Evolutionary conservation across 164 flowering plant species (phyloP), one percentile per base, ranked within the genome.

Genomic region (Liquidambar formosana): DNA sequence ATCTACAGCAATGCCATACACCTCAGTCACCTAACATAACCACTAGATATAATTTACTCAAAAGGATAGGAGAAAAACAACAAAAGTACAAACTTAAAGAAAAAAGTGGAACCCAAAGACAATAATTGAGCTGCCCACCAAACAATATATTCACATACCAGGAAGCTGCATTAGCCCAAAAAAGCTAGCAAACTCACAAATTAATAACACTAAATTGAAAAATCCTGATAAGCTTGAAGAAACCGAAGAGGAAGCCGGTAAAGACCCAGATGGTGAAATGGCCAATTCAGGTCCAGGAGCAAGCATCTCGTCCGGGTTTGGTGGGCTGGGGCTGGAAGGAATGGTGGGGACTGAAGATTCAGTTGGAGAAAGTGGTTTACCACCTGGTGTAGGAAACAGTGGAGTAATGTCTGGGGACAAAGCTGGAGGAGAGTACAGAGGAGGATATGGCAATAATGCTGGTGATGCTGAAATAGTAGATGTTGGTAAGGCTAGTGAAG

Each of bases 281-380:
- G 78, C 82, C 4, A 61, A 18, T 12, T 19, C 77, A 21, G 82
- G 76, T 0, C 71, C 86, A 3, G 79, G 76, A 71, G 83, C 64
- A 0, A 16, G 73, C 21, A 63, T 23, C 5, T 6, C 66, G 33
- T 88, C 88, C 1, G 90, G 90, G 60, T 88, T 88, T 0, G 93
- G 90, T 15, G 93, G 92, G 75, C 88, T 86, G 4, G 76, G 93
- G 69, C 82, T 84, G 21, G 93, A 79, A 33, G 93, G 88, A 51
- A 88, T 86, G 18, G 78, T 81, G 18, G 90, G 90, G 33, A 80
- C 19, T 4, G 88, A 72, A 1, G 83, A 76, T 13, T 74, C 79
- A n/a, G 74, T 5, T 5, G 88, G 84, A 65, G 87, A 63, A 44
- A 64, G 76, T 5, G 63, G 73, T 6, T 48, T 71, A 0, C 64